A percentile compares a stretch with the other conserved stretches of the same genome.
Conservation (phyloP, 345 rosid species). For the Corchorus olitorius region DNA sequence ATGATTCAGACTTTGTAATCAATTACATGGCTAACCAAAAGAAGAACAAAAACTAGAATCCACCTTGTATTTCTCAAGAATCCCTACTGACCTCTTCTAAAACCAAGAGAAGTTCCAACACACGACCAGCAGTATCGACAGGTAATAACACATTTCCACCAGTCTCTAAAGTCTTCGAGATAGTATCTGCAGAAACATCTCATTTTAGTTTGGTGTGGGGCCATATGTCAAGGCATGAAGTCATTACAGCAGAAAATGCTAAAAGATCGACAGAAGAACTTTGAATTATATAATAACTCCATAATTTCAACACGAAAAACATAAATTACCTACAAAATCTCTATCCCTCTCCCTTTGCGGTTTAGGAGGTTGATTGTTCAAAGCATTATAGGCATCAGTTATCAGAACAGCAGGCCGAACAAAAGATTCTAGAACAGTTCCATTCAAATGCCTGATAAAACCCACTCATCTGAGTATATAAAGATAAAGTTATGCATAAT, state of each 20-base stretch:
- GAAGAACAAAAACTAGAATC: background rate
- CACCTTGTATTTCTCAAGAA: background rate
- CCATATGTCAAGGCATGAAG: background rate
- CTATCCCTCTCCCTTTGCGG: constrained; percentile 91
- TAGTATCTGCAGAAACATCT: constrained; percentile 36
- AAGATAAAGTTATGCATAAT: background rate
- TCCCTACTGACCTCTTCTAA: constrained; percentile 74
- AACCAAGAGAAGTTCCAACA: constrained; percentile 84
- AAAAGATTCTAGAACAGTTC: constrained; percentile 89
- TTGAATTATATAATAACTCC: background rate
- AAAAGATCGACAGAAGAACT: background rate
- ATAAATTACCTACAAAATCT: constrained; percentile 63
- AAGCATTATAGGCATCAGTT: constrained; percentile 92
- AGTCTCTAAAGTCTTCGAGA: constrained; percentile 70
- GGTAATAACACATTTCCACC: constrained; percentile 95
- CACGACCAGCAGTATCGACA: constrained; percentile 90
- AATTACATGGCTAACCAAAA: background rate
- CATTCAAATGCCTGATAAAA: constrained; percentile 89
- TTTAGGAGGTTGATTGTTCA: constrained; percentile 75
- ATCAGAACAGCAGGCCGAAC: constrained; percentile 95
- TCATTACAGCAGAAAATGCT: constrained; percentile 10
- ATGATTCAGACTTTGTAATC: constrained; percentile 28
- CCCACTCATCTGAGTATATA: constrained; percentile 4
- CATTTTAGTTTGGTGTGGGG: background rate
- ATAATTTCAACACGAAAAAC: constrained; percentile 2